A percentile compares a stretch with the other conserved stretches of the same genome.
phyloP scores from a whole-genome alignment of 305 asterid species.

The Fraxinus velutina region DNA sequence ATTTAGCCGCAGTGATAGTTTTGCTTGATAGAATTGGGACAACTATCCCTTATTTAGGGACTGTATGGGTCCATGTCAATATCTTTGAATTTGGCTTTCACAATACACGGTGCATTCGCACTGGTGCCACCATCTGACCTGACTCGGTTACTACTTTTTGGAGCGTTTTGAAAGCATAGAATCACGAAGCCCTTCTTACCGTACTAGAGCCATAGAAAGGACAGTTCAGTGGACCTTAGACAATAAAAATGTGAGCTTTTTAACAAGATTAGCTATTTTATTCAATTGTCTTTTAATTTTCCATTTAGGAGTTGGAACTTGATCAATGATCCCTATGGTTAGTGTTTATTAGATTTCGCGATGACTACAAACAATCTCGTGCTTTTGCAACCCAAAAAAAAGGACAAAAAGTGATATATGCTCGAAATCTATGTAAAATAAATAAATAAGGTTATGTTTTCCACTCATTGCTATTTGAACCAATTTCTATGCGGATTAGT shows the following conservation, averaged over 20 bases:
- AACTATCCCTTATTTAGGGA: not conserved
- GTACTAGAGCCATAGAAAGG: not conserved
- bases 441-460: not conserved
- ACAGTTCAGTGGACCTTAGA: not conserved
- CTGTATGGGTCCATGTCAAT: not conserved
- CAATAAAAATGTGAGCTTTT: not conserved
- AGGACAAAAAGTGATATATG: not conserved
- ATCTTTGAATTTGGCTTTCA: not conserved
- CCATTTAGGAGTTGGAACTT: not conserved
- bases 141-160: not conserved
- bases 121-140: not conserved
- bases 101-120: not conserved
- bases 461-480: not conserved
- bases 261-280: not conserved
- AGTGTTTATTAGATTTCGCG: not conserved
- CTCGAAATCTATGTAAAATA: too few relatives aligned
- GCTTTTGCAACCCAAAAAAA: not conserved
- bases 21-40: not conserved
- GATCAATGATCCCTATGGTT: not conserved
- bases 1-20: not conserved
- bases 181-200: not conserved
- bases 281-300: not conserved
- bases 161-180: not conserved
- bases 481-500: not conserved
- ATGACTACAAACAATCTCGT: not conserved